Percentiles rank a stretch among this genome's conserved stretches.
phyloP scores from a whole-genome alignment of 768 basidiomycete species.

The Pleurotus giganteus region DNA sequence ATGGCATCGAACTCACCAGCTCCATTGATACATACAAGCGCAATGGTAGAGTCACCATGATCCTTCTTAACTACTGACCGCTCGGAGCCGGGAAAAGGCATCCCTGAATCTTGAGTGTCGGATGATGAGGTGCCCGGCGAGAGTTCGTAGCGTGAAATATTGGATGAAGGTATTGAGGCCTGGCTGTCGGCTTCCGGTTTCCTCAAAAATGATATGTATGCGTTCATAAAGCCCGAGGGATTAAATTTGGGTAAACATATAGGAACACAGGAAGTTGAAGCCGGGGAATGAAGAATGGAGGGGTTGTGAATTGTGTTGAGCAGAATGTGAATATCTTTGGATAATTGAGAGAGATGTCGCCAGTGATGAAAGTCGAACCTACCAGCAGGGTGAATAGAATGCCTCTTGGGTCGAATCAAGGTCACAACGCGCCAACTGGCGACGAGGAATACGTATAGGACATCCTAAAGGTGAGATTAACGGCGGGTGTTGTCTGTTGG shows the following conservation, averaged over 20 bases:
- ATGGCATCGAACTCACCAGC: constrained; percentile 86
- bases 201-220: constrained; percentile 76
- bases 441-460: constrained; percentile 89
- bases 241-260: constrained; percentile 96
- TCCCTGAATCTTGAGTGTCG: background rate
- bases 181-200: constrained; percentile 31
- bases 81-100: constrained; percentile 3
- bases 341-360: constrained; percentile 2
- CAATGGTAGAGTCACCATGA: constrained; percentile 41
- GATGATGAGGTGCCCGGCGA: background rate
- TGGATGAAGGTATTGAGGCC: constrained; percentile 15
- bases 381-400: constrained; percentile 95
- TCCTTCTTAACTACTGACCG: background rate
- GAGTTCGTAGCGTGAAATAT: constrained; percentile 11
- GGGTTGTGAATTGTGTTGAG: constrained; percentile 88
- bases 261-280: constrained; percentile 90
- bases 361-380: constrained; percentile 13
- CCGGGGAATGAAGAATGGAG: constrained; percentile 72
- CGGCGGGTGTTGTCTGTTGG: background rate
- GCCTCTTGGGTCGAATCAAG: constrained; percentile 85
- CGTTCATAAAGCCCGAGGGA: constrained; percentile 84
- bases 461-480: constrained; percentile 51
- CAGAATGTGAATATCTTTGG: constrained; percentile 85
- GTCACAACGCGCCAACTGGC: constrained; percentile 78
- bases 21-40: constrained; percentile 78